Conservation (phyloP, 2,329 filamentous ascomycete species). For the Verticillium klebahnii region DNA sequence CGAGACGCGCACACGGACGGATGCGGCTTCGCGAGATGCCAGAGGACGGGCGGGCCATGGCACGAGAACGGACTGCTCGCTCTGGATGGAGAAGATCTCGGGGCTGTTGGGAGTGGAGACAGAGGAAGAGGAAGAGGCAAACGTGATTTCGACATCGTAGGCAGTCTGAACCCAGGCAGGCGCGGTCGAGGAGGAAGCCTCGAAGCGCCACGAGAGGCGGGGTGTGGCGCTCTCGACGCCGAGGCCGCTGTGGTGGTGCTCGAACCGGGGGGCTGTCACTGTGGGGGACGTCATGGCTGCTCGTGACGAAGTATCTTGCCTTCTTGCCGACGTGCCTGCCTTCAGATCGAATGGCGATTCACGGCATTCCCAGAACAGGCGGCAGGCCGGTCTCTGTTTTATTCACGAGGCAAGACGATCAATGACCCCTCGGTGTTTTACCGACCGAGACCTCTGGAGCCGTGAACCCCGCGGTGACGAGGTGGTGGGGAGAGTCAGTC, state of each 20-base stretch:
- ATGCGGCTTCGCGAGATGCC: conserved; percentile 18
- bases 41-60: conserved; percentile 16
- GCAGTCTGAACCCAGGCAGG: conserved; percentile 11
- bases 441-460: not conserved
- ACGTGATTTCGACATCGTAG: conserved; percentile 14
- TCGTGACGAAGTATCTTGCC: no score
- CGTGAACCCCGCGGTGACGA: not conserved
- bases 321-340: no score
- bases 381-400: not conserved
- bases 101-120: not conserved
- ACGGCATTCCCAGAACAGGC: not conserved
- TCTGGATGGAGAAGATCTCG: conserved; percentile 1
- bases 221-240: conserved; percentile 9
- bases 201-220: conserved; percentile 15
- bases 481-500: not conserved
- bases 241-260: conserved; percentile 13
- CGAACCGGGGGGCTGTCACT: conserved; percentile 8
- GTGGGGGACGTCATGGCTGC: conserved; percentile 2
- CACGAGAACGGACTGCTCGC: conserved; percentile 6
- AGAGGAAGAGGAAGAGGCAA: not conserved
- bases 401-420: not conserved
- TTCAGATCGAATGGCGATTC: no score
- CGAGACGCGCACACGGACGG: conserved; percentile 20
- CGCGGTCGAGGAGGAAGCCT: not conserved
- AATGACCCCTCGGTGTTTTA: not conserved